These are phyloP conservation scores for Hyaloscypha finlandica DNA, from an alignment of 495 filamentous ascomycete species.

Conservation along the genomic window DNA sequence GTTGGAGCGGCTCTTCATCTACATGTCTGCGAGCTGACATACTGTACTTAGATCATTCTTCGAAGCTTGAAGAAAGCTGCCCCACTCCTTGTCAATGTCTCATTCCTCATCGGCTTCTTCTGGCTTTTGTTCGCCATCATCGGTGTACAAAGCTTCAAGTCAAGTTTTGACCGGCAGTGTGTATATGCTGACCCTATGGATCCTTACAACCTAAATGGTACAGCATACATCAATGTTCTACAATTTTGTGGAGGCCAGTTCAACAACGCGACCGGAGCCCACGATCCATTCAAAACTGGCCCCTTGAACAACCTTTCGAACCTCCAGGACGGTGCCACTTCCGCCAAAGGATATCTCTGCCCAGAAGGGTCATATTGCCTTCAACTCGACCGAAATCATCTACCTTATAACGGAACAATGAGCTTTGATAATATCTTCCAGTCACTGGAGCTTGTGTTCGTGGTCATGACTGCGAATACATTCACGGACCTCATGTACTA, in stretches of 20 bases:
- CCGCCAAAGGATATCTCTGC: slow-evolving; percentile 88
- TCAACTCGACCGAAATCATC: slow-evolving; percentile 58
- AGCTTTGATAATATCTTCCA: slow-evolving; percentile 95
- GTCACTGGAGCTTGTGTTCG: slow-evolving; percentile 93
- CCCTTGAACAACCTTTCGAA: slow-evolving; percentile 16
- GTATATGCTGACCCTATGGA: slow-evolving; percentile 71
- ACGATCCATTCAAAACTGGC: slow-evolving; percentile 59
- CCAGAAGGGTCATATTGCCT: slow-evolving; percentile 81
- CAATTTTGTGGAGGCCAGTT: slow-evolving; percentile 88
- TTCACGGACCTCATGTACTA: slow-evolving; percentile 94
- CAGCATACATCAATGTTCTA: slow-evolving; percentile 53
- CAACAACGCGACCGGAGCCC: slow-evolving; percentile 54
- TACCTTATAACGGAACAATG: slow-evolving; percentile 80
- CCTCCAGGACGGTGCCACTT: slow-evolving; percentile 37
- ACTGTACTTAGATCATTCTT: slow-evolving; percentile 64
- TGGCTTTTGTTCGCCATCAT: slow-evolving; percentile 98
- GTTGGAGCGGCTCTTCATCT: slow-evolving; percentile 1
- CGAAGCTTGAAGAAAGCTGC: slow-evolving; percentile 94
- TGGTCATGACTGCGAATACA: slow-evolving; percentile 97
- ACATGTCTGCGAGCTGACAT: slow-evolving; percentile 29
- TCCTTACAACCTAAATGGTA: slow-evolving; percentile 40
- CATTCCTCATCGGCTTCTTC: slow-evolving; percentile 96
- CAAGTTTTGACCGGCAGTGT: slow-evolving; percentile 84
- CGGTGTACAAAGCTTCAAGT: slow-evolving; percentile 97
- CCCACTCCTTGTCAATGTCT: slow-evolving; percentile 90